phyloP scores from a whole-genome alignment of 179 eudicot genomes.

The Beta corolliflora region DNA sequence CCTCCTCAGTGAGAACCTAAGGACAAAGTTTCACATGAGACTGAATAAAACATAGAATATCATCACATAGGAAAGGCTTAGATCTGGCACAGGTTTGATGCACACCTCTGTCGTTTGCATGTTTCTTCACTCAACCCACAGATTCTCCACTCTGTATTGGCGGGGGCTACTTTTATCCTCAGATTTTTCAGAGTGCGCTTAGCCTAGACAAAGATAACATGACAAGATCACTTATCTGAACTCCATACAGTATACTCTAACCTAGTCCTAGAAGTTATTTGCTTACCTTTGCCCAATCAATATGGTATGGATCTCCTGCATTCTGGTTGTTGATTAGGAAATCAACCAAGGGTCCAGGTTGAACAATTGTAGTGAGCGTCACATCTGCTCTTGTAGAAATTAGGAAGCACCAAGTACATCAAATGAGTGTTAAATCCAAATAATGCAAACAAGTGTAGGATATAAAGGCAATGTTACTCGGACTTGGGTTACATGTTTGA shows the following conservation, averaged over 20 bases:
- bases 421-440: not conserved
- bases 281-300: slow-evolving; percentile 16
- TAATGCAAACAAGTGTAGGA: no score
- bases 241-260: no score
- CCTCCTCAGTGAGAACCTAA: slow-evolving; percentile 6
- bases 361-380: slow-evolving; percentile 5
- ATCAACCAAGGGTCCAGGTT: slow-evolving; percentile 12
- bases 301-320: not conserved
- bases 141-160: slow-evolving; percentile 15
- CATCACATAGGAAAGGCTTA: not conserved
- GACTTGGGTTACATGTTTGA: no score
- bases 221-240: no score
- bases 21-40: not conserved
- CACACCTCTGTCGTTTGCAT: slow-evolving; percentile 13
- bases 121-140: slow-evolving; percentile 17
- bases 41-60: not conserved
- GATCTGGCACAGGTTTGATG: not conserved
- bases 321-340: slow-evolving; percentile 9
- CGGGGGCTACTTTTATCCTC: slow-evolving; percentile 11
- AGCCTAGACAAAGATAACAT: not conserved
- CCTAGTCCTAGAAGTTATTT: no score
- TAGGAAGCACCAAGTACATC: not conserved
- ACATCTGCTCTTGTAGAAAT: not conserved
- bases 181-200: slow-evolving; percentile 12
- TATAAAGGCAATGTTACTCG: no score